These are phyloP conservation scores for Botrytis pseudocinerea DNA, from an alignment of 2,329 filamentous ascomycete genomes.

Conservation along the genomic window DNA sequence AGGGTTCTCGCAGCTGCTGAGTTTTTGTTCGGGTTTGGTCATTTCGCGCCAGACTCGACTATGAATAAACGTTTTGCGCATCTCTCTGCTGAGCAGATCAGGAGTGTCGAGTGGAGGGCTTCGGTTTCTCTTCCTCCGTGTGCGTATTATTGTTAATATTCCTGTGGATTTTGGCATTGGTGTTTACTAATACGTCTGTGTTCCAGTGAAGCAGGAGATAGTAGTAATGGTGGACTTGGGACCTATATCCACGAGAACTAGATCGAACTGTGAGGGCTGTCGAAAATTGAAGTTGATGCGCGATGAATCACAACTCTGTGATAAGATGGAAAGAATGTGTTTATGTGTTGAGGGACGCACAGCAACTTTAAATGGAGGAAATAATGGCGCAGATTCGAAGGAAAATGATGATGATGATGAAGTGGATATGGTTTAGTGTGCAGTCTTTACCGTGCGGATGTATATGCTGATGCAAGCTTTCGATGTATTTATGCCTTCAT, in stretches of 20 bases:
- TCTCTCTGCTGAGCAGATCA: background rate
- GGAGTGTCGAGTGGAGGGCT: background rate
- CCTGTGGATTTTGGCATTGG: background rate
- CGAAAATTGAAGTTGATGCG: background rate
- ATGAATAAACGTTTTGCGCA: background rate
- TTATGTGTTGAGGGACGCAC: background rate
- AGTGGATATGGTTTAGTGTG: background rate
- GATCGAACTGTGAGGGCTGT: background rate
- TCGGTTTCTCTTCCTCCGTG: background rate
- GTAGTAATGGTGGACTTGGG: background rate
- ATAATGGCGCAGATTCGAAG: background rate
- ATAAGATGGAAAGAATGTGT: background rate
- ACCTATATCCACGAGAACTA: background rate
- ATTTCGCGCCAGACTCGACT: background rate
- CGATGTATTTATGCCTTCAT: background rate
- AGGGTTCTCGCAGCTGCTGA: background rate
- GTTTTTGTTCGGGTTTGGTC: background rate
- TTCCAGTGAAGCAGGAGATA: background rate
- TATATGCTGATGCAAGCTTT: background rate
- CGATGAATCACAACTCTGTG: background rate
- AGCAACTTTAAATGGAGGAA: background rate
- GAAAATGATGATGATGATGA: background rate
- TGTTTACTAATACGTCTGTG: background rate
- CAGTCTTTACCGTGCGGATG: background rate
- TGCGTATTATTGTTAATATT: background rate